Percentiles rank a stretch among this genome's conserved stretches.
Conservation (phyloP, 2,329 filamentous ascomycete genomes). For the Calonectria pauciramosa region DNA sequence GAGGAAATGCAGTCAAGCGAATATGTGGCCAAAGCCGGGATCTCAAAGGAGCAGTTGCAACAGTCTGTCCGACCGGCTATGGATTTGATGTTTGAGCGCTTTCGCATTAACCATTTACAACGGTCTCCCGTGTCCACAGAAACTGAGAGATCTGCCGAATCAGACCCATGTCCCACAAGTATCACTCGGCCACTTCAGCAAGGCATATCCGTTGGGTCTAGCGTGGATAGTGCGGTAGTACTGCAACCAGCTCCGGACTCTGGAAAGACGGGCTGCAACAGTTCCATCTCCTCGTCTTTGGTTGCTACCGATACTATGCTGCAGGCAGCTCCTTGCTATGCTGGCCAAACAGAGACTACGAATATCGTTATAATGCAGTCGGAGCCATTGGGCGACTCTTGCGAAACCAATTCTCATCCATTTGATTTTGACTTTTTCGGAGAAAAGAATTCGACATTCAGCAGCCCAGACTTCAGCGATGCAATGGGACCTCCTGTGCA, state of each 20-base stretch:
- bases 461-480: background rate
- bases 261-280: background rate
- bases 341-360: background rate
- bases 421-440: background rate
- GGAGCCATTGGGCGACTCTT: background rate
- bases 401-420: background rate
- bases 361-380: background rate
- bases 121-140: background rate
- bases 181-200: background rate
- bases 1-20: background rate
- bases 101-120: background rate
- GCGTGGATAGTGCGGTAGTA: background rate
- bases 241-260: background rate
- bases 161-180: background rate
- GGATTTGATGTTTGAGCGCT: background rate
- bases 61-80: background rate
- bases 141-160: background rate
- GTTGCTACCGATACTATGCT: background rate
- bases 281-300: background rate
- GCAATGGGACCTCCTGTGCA: background rate
- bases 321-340: background rate
- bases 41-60: background rate
- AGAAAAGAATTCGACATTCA: background rate
- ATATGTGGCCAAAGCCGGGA: background rate
- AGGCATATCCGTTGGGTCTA: background rate